Evolutionary conservation across 805 yeast species (phyloP).

Genomic region (Millerago galiae): DNA sequence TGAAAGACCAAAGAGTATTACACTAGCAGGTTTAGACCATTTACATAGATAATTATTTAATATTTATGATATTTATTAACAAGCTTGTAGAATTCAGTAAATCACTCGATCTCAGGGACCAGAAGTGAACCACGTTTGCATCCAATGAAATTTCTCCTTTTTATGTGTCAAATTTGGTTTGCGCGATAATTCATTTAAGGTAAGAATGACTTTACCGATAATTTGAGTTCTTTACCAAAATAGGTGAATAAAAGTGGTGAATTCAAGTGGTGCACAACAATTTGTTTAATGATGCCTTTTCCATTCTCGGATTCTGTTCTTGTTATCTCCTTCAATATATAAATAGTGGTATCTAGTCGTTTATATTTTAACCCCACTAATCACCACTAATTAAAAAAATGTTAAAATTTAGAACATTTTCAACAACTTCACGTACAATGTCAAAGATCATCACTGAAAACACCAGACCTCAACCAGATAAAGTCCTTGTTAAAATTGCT

Average conservation of each 20-base stretch:
- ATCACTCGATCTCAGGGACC: background rate
- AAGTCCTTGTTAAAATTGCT: conserved; percentile 43
- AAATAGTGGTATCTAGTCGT: background rate
- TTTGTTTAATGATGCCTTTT: background rate
- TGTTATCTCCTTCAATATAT: background rate
- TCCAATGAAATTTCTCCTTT: background rate
- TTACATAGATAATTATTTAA: conserved; percentile 1
- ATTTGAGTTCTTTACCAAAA: too few relatives aligned
- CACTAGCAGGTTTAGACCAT: conserved; percentile 13
- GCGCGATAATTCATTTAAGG: background rate
- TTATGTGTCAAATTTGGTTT: background rate
- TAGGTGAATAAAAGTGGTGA: too few relatives aligned
- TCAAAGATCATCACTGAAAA: conserved; percentile 34
- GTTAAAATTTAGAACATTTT: background rate
- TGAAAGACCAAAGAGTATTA: conserved; percentile 57
- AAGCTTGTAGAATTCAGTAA: background rate
- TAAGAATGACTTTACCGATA: background rate
- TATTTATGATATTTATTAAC: background rate
- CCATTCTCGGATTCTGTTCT: background rate
- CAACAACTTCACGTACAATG: conserved; percentile 8
- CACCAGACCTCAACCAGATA: conserved; percentile 45
- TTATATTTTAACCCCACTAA: background rate
- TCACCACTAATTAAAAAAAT: background rate
- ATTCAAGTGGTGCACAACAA: too few relatives aligned
- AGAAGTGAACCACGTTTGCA: background rate